Conservation (phyloP, 768 basidiomycete species). For the Boletales sp. region DNA sequence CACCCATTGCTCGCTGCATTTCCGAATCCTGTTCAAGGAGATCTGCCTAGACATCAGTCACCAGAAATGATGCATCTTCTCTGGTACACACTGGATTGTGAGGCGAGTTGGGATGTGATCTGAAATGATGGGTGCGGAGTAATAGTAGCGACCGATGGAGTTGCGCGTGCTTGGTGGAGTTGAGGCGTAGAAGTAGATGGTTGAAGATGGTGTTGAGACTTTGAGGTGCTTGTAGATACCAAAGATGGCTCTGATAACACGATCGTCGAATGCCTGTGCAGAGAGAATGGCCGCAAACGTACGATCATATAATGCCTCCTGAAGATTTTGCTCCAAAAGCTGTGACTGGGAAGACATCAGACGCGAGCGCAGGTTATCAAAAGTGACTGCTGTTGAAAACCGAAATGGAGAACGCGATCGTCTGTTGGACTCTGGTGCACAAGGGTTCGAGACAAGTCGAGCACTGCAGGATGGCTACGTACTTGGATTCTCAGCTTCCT, state of each 20-base stretch:
- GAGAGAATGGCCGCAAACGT: constrained; percentile 13
- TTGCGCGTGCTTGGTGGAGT: constrained; percentile 36
- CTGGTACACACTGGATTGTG: constrained; percentile 51
- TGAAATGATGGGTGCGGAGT: constrained; percentile 53
- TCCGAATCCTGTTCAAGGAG: constrained; percentile 67
- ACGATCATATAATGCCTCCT: constrained; percentile 36
- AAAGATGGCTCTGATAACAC: constrained; percentile 11
- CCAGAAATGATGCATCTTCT: background rate
- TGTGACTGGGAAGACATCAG: constrained; percentile 37
- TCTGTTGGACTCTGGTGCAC: constrained; percentile 19
- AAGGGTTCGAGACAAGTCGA: constrained; percentile 2
- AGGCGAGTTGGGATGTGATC: constrained; percentile 48
- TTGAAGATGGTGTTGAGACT: constrained; percentile 14
- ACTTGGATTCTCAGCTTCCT: constrained; percentile 60
- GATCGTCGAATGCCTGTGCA: constrained; percentile 1
- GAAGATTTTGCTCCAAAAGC: constrained; percentile 34
- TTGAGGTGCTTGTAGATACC: constrained; percentile 13
- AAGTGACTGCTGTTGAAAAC: constrained; percentile 44
- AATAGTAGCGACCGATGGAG: constrained; percentile 49
- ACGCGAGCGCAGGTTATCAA: constrained; percentile 45
- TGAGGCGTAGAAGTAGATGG: constrained; percentile 36
- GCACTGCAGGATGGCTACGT: constrained; percentile 23
- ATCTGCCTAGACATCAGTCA: constrained; percentile 37
- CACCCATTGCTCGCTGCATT: constrained; percentile 63
- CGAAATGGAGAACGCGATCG: constrained; percentile 36